Conservation (phyloP, 495 filamentous ascomycete genomes). For the Neurospora pannonica region DNA sequence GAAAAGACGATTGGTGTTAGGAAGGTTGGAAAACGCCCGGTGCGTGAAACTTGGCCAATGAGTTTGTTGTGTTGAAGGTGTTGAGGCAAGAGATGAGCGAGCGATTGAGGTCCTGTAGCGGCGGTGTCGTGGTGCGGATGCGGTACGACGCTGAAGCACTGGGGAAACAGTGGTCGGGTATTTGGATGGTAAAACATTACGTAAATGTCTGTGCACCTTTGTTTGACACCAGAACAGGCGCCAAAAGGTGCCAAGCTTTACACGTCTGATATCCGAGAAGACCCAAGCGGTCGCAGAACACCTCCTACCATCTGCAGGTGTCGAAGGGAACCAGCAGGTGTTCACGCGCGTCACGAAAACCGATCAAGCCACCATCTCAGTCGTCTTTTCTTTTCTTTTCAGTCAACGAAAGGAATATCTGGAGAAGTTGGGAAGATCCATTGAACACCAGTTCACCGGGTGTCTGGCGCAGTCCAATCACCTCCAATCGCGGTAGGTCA, state of each 20-base stretch:
- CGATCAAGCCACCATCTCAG: not conserved
- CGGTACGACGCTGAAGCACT: not conserved
- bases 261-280: not conserved
- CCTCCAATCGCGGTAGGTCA: not conserved
- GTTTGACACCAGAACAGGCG: not conserved
- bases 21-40: not conserved
- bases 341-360: not conserved
- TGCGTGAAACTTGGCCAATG: not conserved
- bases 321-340: not conserved
- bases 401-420: not conserved
- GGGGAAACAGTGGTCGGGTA: not conserved
- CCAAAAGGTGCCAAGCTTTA: not conserved
- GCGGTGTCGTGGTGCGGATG: not conserved
- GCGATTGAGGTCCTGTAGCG: not conserved
- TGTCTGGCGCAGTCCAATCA: not conserved
- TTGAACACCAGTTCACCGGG: not conserved
- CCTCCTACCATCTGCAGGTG: not conserved
- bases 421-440: not conserved
- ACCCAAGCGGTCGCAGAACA: not conserved
- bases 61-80: not conserved
- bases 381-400: not conserved
- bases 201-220: not conserved
- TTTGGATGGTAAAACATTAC: not conserved
- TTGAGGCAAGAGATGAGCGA: not conserved
- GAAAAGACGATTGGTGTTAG: not conserved